Base-by-base conservation (phyloP, 2,329 filamentous ascomycete species). In the Hymenoscyphus scutula region DNA sequence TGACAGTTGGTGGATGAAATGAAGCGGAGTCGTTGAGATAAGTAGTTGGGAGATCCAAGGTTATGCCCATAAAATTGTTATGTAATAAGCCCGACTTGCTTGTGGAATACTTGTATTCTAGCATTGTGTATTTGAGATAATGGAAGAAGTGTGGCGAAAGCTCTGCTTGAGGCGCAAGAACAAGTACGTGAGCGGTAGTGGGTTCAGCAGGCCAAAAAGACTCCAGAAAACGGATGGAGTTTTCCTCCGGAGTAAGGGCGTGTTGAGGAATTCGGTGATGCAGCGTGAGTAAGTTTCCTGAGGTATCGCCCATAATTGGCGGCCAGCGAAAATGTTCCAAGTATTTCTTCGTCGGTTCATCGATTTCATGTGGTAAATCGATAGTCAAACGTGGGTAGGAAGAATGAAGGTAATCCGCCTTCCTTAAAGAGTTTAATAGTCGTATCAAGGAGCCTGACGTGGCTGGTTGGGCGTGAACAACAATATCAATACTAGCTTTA, bases 71-170 rank as follows among this genome's bases (percentile, higher is more conserved):
- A 2, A 97, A 77, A 15, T 84, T 80, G 1, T 79, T 74, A 67
- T 81, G 72, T 81, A 29, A 29, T 10, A 53, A 30, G 71, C 78
- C 73, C 32, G 80, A 74, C 2, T 76, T 76, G 2, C 77, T 76
- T 70, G 73, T 78, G 0, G 91, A 92, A 75, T 96, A 90, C 66
- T 84, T 85, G 73, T 95, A 93, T 69, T 92, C 87, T 4, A 98
- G 78, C 0, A 94, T 77, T 1, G 83, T 76, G 74, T 92, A 97
- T 74, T 90, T 91, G 15, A 97, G 78, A 73, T 95, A 97, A 66
- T 97, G 91, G 66, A 89, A 94, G 73, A 92, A 98, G 1, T 90
- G 83, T 1, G 88, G 86, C 0, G 91, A 90, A 0, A 98, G 77
- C 74, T 98, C 90, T 1, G 83, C 84, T 68, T 96, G 87, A 1